A percentile compares a stretch with the other conserved stretches of the same genome.
These are phyloP conservation scores for Kickxella alabastrina DNA, from an alignment of 192 early-diverging fungal genomes.

Conservation along the genomic window DNA sequence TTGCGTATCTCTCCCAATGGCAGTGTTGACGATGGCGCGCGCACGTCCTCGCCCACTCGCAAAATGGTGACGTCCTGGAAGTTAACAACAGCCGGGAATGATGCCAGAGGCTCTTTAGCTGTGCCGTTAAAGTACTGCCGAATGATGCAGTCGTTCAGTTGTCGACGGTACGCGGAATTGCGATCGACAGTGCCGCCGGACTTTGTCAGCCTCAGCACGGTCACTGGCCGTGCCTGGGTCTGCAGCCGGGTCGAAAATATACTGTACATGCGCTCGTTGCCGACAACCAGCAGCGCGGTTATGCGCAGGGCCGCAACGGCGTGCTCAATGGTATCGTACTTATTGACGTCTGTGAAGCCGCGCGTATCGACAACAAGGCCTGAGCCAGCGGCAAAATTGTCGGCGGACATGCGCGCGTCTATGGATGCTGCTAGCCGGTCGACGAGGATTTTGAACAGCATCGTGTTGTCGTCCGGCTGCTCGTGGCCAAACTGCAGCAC, in stretches of 20 bases:
- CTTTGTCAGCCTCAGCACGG: slow-evolving; percentile 82
- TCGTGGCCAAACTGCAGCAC: slow-evolving; percentile 90
- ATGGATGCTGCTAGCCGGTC: slow-evolving; percentile 62
- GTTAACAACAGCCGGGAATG: slow-evolving; percentile 77
- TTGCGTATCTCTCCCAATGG: slow-evolving; percentile 83
- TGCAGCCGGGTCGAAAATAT: slow-evolving; percentile 63
- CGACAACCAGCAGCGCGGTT: slow-evolving; percentile 82
- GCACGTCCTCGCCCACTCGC: slow-evolving; percentile 60
- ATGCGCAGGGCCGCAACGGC: slow-evolving; percentile 71
- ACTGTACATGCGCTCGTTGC: slow-evolving; percentile 91
- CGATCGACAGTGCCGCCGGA: slow-evolving; percentile 92
- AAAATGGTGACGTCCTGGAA: slow-evolving; percentile 76
- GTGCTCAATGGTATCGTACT: slow-evolving; percentile 71
- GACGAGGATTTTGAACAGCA: slow-evolving; percentile 72
- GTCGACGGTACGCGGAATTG: slow-evolving; percentile 66
- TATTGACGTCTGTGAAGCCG: slow-evolving; percentile 70
- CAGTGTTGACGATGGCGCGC: slow-evolving; percentile 86
- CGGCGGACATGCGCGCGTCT: slow-evolving; percentile 57
- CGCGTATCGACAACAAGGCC: slow-evolving; percentile 86
- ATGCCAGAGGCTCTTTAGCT: slow-evolving; percentile 64
- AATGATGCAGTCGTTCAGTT: slow-evolving; percentile 69
- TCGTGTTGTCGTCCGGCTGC: slow-evolving; percentile 69
- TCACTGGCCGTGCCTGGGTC: slow-evolving; percentile 41
- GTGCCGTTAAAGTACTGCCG: slow-evolving; percentile 96
- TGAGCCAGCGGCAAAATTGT: slow-evolving; percentile 55